Base-by-base conservation (phyloP, 2,329 filamentous ascomycete genomes). In the Tolypocladium tundrense region DNA sequence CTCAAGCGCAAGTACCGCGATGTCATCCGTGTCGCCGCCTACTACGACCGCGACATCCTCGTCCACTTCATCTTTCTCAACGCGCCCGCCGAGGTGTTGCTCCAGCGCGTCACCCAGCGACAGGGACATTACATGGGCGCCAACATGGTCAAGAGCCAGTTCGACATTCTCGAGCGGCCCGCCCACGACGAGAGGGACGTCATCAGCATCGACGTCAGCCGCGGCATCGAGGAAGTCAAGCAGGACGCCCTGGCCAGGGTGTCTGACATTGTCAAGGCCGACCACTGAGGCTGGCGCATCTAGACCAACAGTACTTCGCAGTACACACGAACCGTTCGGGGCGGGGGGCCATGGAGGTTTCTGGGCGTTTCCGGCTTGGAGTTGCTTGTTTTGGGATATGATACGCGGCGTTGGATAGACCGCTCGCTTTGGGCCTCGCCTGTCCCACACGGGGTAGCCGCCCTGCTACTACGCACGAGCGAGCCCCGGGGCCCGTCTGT, bases 1-100 rank as follows among this genome's bases (percentile, higher is more conserved):
- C 82, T 99, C 57, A 97, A 97, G 80, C 89, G 90, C 72, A 97
- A 96, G 76, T 99, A 99, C 79, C 87, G 94, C 65, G 94, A 99
- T 67, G 89, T 93, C 61, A 90, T 94, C 70, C 85, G 90, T 39
- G 86, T 92, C 10, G 89, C 89, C 9, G 85, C 86, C 19, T 91
- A 92, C 75, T 88, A 88, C 71, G 80, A 86, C 62, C 83, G 85
- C 57, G 81, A 82, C 57, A 82, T 92, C n/a, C 78, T 83, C 60
- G 84, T 97, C 55, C 93, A 97, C 75, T 97, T 99, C 70, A 86
- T 99, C 65, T 99, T 93, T 75, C 86, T 99, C 43, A 82, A 87
- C 63, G 91, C 92, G 0, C 78, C 84, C 50, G 88, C 95, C 72
- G 82, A 86, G 58, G 80, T 89, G 11, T 81, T 97, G 37, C 77